Percentiles rank a stretch among this genome's conserved stretches.
Conservation (phyloP, 192 early-diverging fungal species). For the Lobulomyces angularis region DNA sequence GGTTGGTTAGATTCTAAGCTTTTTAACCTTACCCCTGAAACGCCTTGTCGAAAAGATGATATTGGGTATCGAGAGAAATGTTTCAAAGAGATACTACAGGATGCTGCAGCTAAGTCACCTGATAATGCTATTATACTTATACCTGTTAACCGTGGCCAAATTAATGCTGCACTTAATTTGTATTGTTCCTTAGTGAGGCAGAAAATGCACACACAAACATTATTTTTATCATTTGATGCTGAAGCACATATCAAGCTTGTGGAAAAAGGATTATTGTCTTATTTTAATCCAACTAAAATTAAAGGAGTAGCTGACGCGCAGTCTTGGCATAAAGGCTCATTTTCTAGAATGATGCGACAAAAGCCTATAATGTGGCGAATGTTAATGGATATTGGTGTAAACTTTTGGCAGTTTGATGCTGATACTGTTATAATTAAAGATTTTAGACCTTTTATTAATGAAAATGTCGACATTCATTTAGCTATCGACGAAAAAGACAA, state of each 20-base stretch:
- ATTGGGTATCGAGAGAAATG: constrained; percentile 3
- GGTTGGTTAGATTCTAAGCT: neutral
- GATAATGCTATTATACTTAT: constrained; percentile 5
- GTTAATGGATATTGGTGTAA: constrained; percentile 7
- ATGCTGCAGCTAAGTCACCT: neutral
- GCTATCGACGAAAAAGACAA: neutral
- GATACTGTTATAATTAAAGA: constrained; percentile 8
- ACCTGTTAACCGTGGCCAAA: constrained; percentile 3
- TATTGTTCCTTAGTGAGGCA: constrained; percentile 1
- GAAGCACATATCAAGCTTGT: constrained; percentile 5
- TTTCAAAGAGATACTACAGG: constrained; percentile 9
- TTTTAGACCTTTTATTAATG: neutral
- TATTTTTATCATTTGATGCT: constrained; percentile 8
- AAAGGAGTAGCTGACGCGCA: neutral
- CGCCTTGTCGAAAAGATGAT: neutral
- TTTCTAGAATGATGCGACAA: constrained; percentile 5
- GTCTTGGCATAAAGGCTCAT: too few species aligned
- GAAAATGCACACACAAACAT: constrained; percentile 2
- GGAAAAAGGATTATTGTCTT: neutral
- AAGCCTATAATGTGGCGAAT: constrained; percentile 7
- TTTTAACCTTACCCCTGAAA: neutral
- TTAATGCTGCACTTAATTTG: constrained; percentile 3
- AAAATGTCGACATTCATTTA: neutral
- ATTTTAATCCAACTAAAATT: constrained; percentile 7
- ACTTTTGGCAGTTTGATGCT: constrained; percentile 3